These are phyloP conservation scores for Salinomyces thailandicus DNA, from an alignment of 2,329 filamentous ascomycete species.

Conservation along the genomic window DNA sequence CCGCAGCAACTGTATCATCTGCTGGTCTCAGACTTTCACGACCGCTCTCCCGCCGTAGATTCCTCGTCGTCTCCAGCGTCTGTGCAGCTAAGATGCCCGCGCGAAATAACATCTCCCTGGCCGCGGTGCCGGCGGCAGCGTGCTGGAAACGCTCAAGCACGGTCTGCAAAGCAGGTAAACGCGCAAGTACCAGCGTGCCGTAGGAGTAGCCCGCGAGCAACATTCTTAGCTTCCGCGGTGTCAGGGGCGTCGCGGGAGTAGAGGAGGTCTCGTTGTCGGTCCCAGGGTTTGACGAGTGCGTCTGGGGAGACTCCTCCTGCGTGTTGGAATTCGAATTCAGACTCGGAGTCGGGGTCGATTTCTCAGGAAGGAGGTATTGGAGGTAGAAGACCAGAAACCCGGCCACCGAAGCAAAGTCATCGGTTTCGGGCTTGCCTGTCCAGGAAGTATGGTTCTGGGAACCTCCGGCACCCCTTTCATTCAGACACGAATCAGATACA, in stretches of 20 bases:
- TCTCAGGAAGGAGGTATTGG: conserved; percentile 39
- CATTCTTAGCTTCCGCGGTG: too few species aligned
- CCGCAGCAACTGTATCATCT: conserved; percentile 34
- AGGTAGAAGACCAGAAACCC: conserved; percentile 70
- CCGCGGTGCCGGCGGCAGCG: conserved; percentile 45
- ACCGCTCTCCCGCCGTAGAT: background rate
- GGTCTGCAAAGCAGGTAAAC: conserved; percentile 49
- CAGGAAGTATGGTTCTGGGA: conserved; percentile 76
- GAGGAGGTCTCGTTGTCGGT: too few species aligned
- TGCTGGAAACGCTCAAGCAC: conserved; percentile 52
- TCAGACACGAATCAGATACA: conserved; percentile 8
- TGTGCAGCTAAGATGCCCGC: conserved; percentile 58
- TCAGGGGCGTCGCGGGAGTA: too few species aligned
- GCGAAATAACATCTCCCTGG: conserved; percentile 58
- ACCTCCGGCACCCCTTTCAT: conserved; percentile 58
- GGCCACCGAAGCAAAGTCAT: conserved; percentile 74
- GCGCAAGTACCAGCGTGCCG: conserved; percentile 69
- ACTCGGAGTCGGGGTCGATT: conserved; percentile 3
- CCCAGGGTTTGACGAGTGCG: too few species aligned
- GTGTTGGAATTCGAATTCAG: too few species aligned
- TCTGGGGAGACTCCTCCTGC: too few species aligned
- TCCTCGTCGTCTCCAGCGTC: conserved; percentile 41
- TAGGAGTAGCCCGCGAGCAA: conserved; percentile 82
- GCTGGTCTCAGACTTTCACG: background rate
- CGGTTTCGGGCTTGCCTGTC: conserved; percentile 69